Base-by-base conservation (phyloP, 441 rosid genomes). In the Bocquillonia castaneifolia region DNA sequence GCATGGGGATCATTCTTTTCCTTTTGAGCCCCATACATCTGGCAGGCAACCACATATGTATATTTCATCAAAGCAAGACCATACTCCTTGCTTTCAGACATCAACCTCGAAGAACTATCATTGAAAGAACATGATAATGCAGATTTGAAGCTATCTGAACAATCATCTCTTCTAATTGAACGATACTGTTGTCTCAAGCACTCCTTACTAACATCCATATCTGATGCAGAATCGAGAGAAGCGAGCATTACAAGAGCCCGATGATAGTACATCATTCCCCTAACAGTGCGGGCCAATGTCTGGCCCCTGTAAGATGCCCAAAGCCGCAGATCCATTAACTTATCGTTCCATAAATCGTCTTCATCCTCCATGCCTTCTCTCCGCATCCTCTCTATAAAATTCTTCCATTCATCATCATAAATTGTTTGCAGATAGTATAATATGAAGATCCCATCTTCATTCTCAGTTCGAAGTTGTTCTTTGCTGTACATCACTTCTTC, bases 301-400 rank as follows among this genome's bases (percentile, higher is more conserved):
- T 90, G 97, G 56, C 98, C 98, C 73, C 98, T 81, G 74, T 87
- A 91, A 54, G 97, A 93, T 63, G 91, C 97, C 98, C 97, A 93
- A 48, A 87, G 91, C 78, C 96, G 83, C 65, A 90, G 96, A 78
- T 91, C 97, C 53, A 86, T 85, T 72, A 82, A 72, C 79, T 78
- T 92, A 58, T 83, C 76, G 20, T 85, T 83, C 87, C 86, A 85
- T 59, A 92, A 76, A 71, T 92, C 95, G 22, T 45, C 54, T 13
- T 90, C 93, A 36, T 80, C 82, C 68, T 36, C 79, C 84, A 88
- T 85, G 32, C 98, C 98, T 74, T 92, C 94, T 59, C 85, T 76
- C 26, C 74, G 91, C 95, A 92, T 86, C 82, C 98, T 86, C 78
- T 92, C 89, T 70, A 85, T 72, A 64, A 92, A 92, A 71, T 92